Evolutionary conservation across 768 basidiomycete species (phyloP).

Genomic region (Serendipita sp.): DNA sequence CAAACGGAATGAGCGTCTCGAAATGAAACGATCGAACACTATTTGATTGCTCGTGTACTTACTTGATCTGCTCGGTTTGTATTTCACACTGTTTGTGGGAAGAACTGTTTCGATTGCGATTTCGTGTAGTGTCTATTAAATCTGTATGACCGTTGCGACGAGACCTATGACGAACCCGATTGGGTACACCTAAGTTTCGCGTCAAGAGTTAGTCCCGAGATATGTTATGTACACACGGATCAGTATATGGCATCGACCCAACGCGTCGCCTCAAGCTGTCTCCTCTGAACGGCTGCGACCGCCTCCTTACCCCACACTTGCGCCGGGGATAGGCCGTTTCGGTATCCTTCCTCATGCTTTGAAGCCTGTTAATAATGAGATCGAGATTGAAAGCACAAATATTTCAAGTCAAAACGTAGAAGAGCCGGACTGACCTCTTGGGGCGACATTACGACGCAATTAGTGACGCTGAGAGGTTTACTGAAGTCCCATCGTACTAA

Average conservation of each 20-base stretch:
- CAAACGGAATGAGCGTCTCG: no score
- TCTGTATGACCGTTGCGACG: no score
- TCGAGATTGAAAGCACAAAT: not conserved
- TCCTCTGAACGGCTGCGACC: slow-evolving; percentile 37
- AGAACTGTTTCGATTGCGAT: no score
- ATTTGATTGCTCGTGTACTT: no score
- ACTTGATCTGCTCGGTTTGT: no score
- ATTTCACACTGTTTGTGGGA: no score
- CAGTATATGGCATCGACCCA: slow-evolving; percentile 15
- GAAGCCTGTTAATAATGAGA: not conserved
- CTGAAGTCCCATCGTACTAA: slow-evolving; percentile 68
- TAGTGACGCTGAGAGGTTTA: slow-evolving; percentile 50
- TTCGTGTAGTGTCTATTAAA: no score
- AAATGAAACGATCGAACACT: no score
- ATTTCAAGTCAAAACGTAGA: not conserved
- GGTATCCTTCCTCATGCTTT: slow-evolving; percentile 17
- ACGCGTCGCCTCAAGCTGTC: slow-evolving; percentile 42
- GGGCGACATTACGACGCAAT: slow-evolving; percentile 71
- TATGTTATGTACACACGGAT: not conserved
- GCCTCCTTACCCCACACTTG: slow-evolving; percentile 61
- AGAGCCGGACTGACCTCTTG: slow-evolving; percentile 55
- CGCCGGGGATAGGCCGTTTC: slow-evolving; percentile 25
- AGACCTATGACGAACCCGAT: no score
- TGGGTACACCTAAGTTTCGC: no score
- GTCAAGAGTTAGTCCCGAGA: no score